phyloP scores from a whole-genome alignment of 371 early-diverging fungal genomes.

The Saksenaea vasiformis region DNA sequence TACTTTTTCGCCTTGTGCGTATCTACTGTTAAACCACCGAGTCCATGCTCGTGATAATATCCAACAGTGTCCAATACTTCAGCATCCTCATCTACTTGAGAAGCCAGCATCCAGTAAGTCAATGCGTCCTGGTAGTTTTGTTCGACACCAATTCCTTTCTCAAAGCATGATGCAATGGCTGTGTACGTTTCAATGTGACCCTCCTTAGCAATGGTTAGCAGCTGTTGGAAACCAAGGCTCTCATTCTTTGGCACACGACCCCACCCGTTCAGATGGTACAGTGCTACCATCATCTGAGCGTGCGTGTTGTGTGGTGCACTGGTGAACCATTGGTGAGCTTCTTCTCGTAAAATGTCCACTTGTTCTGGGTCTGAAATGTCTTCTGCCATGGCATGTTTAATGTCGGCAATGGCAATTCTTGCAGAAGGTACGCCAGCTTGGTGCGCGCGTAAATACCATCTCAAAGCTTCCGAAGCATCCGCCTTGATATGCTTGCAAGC shows the following conservation, averaged over 20 bases:
- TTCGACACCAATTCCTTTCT: slow-evolving; percentile 22
- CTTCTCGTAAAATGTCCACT: slow-evolving; percentile 2
- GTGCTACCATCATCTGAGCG: slow-evolving; percentile 28
- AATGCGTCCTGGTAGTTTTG: slow-evolving; percentile 17
- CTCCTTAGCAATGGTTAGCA: slow-evolving; percentile 15
- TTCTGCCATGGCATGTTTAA: slow-evolving; percentile 19
- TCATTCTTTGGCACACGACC: slow-evolving; percentile 14
- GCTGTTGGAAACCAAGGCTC: slow-evolving; percentile 10
- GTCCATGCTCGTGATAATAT: slow-evolving; percentile 15
- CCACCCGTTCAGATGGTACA: slow-evolving; percentile 36
- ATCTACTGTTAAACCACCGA: slow-evolving; percentile 1
- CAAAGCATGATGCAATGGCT: slow-evolving; percentile 27
- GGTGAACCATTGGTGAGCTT: slow-evolving; percentile 19
- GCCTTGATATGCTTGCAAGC: slow-evolving; percentile 7
- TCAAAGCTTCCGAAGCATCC: slow-evolving; percentile 12
- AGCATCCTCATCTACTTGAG: slow-evolving; percentile 14
- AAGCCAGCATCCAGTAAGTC: slow-evolving; percentile 19
- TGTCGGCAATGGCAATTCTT: slow-evolving; percentile 20
- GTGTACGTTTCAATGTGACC: slow-evolving; percentile 19
- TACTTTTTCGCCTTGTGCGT: slow-evolving; percentile 1
- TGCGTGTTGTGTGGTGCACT: slow-evolving; percentile 9
- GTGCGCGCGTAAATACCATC: slow-evolving; percentile 16
- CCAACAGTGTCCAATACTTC: slow-evolving; percentile 16
- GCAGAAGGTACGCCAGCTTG: slow-evolving; percentile 16
- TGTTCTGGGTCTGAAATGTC: background rate